Evolutionary conservation across 1,139 yeast genomes (phyloP).

Genomic region (Arxiozyma slooffiae): DNA sequence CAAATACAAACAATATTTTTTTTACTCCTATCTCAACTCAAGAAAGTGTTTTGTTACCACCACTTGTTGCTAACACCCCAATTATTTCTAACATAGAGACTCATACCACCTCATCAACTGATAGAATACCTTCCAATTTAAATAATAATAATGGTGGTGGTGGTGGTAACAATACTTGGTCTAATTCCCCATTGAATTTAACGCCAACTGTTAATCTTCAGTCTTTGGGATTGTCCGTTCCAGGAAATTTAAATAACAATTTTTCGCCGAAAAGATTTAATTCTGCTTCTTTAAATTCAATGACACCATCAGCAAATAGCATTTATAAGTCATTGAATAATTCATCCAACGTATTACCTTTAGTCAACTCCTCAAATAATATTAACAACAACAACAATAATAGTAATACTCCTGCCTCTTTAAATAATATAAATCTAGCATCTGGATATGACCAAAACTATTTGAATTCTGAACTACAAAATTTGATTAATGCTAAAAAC

Average conservation of each 20-base stretch:
- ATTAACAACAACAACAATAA: neutral
- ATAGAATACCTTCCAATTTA: neutral
- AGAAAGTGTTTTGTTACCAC: slow-evolving; percentile 8
- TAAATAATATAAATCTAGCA: neutral
- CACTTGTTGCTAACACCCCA: slow-evolving; percentile 4
- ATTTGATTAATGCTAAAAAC: neutral
- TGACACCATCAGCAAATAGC: neutral
- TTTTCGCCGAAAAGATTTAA: slow-evolving; percentile 8
- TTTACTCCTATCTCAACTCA: too few species aligned
- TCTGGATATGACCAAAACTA: neutral
- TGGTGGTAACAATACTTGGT: neutral
- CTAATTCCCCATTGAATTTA: neutral
- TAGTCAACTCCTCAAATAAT: neutral
- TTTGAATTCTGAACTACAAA: neutral
- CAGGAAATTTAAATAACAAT: slow-evolving; percentile 5
- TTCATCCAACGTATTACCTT: neutral
- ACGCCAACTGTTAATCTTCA: slow-evolving; percentile 2
- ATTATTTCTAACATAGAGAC: neutral
- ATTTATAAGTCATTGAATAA: neutral
- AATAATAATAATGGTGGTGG: neutral
- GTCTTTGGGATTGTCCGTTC: slow-evolving; percentile 7
- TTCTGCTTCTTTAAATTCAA: neutral
- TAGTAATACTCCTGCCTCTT: neutral
- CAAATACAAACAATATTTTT: too few species aligned
- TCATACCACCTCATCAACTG: neutral